A percentile compares a stretch with the other conserved stretches of the same genome.
Evolutionary conservation across 768 basidiomycete species (phyloP).

Genomic region (Piloderma croceum): DNA sequence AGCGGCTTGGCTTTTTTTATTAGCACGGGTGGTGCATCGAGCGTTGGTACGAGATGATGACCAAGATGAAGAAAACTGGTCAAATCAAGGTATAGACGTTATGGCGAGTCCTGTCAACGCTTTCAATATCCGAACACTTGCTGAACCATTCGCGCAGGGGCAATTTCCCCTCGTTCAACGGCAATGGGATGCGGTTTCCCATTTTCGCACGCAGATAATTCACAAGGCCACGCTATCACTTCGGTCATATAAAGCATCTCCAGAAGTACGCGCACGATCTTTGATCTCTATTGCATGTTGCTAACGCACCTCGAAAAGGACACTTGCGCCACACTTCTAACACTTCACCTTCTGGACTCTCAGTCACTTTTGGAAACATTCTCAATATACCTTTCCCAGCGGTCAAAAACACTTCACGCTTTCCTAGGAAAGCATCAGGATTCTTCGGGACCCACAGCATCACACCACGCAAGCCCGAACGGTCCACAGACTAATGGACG

Average conservation of each 20-base stretch:
- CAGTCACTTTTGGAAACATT: slow-evolving; percentile 72
- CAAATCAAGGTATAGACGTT: slow-evolving; percentile 54
- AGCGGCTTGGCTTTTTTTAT: slow-evolving; percentile 83
- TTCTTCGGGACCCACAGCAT: slow-evolving; percentile 11
- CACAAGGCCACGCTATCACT: slow-evolving; percentile 84
- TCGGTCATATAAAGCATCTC: slow-evolving; percentile 49
- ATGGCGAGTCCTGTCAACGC: slow-evolving; percentile 40
- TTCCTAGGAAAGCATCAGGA: slow-evolving; percentile 39
- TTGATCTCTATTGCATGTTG: neutral
- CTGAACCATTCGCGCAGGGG: slow-evolving; percentile 38
- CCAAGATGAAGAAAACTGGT: slow-evolving; percentile 59
- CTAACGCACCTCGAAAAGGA: slow-evolving; percentile 38
- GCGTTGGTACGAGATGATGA: slow-evolving; percentile 60
- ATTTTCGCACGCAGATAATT: slow-evolving; percentile 83
- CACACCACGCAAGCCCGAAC: slow-evolving; percentile 1
- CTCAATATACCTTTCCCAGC: slow-evolving; percentile 63
- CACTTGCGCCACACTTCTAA: slow-evolving; percentile 70
- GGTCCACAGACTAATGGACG: slow-evolving; percentile 31
- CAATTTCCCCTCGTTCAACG: slow-evolving; percentile 87
- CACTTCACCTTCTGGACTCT: slow-evolving; percentile 86
- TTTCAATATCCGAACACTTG: neutral
- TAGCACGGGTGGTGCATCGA: slow-evolving; percentile 80
- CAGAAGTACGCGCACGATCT: slow-evolving; percentile 38
- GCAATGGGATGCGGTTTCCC: slow-evolving; percentile 88
- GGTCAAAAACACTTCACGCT: slow-evolving; percentile 51